These are phyloP conservation scores for Neospora caninum DNA, from an alignment of 169 alveolate species.

Conservation along the genomic window DNA sequence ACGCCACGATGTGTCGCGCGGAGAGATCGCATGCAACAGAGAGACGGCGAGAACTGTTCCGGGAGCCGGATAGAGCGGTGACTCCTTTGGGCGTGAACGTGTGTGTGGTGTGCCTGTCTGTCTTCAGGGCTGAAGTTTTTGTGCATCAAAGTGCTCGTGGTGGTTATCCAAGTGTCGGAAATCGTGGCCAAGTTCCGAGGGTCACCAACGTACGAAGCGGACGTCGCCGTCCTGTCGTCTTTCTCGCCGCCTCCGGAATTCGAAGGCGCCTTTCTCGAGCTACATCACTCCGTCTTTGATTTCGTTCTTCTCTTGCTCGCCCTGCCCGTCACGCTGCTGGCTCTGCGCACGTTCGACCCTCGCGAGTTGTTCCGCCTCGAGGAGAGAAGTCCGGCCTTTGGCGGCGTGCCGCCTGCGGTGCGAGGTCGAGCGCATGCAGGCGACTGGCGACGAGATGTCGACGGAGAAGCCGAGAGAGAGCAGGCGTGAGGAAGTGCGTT, in stretches of 20 bases:
- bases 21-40: too few relatives aligned
- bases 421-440: background rate
- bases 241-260: background rate
- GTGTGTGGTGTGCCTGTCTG: too few relatives aligned
- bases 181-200: slow-evolving; percentile 33
- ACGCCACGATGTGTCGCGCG: too few relatives aligned
- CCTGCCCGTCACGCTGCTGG: slow-evolving; percentile 1
- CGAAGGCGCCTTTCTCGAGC: background rate
- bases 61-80: too few relatives aligned
- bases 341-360: slow-evolving; percentile 7
- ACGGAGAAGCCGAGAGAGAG: too few relatives aligned
- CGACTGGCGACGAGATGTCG: background rate
- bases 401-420: background rate
- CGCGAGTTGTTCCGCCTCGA: background rate
- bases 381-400: background rate
- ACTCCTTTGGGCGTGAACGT: too few relatives aligned
- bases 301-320: background rate
- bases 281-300: slow-evolving; percentile 1
- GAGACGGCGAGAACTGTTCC: too few relatives aligned
- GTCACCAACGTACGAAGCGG: background rate
- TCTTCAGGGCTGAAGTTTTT: slow-evolving; percentile 1
- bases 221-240: background rate
- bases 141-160: slow-evolving; percentile 2
- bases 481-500: too few relatives aligned
- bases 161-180: slow-evolving; percentile 5